These are phyloP conservation scores for Cenococcum geophilum DNA, from an alignment of 495 filamentous ascomycete species.

Conservation along the genomic window DNA sequence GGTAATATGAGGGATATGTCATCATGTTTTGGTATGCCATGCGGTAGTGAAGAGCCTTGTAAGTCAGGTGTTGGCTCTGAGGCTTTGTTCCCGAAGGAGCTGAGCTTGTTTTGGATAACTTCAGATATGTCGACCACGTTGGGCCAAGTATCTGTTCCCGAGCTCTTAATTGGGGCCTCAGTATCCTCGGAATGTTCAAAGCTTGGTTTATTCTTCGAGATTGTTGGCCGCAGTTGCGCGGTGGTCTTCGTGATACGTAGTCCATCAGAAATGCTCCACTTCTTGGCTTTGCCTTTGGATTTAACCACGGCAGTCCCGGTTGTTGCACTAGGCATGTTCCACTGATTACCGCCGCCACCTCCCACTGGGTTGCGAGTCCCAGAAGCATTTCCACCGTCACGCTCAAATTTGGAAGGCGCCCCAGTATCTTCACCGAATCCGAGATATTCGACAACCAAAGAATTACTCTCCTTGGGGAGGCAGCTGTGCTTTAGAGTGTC, in stretches of 20 bases:
- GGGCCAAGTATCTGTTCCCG: no score
- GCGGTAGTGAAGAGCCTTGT: no score
- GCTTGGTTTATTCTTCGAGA: no score
- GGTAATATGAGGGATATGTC: no score
- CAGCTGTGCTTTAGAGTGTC: background rate
- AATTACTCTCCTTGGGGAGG: constrained; percentile 1
- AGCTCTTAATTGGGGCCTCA: background rate
- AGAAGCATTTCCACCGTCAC: background rate
- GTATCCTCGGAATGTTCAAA: background rate
- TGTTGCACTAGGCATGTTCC: background rate
- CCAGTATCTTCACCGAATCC: constrained; percentile 2
- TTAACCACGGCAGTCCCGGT: background rate
- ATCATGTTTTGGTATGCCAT: no score
- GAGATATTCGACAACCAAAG: constrained; percentile 15
- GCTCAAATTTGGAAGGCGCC: background rate
- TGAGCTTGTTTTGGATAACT: background rate
- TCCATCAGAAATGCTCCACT: constrained; percentile 14
- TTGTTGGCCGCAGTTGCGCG: background rate
- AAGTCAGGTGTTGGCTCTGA: background rate
- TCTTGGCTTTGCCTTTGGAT: background rate
- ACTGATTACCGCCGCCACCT: background rate
- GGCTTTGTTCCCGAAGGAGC: background rate
- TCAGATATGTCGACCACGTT: background rate
- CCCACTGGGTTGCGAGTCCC: background rate
- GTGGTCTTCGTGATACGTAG: constrained; percentile 10